Percentiles rank a stretch among this genome's conserved stretches.
phyloP scores from a whole-genome alignment of 306 rosid species.

The Cicer chorassanicum region DNA sequence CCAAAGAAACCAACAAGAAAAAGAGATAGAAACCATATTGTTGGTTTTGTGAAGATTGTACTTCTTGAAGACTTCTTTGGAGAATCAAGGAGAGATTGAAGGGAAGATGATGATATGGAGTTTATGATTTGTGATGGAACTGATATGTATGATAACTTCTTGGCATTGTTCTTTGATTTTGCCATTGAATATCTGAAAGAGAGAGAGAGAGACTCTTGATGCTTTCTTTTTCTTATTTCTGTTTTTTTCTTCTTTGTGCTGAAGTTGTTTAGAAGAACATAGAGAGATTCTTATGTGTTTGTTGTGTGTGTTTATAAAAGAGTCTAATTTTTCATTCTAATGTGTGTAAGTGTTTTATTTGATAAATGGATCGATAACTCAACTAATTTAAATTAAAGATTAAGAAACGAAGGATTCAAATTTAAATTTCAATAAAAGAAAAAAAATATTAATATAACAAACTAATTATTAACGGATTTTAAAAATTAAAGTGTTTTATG shows the following conservation, averaged over 20 bases:
- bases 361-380: no score
- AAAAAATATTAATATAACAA: no score
- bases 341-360: no score
- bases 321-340: no score
- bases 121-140: slow-evolving; percentile 95
- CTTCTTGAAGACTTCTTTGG: slow-evolving; percentile 77
- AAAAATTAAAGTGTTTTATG: neutral
- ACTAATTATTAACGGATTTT: no score
- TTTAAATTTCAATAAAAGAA: no score
- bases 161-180: slow-evolving; percentile 65
- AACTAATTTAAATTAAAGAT: no score
- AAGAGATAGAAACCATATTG: slow-evolving; percentile 64
- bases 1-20: slow-evolving; percentile 68
- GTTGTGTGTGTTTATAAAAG: neutral
- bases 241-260: neutral
- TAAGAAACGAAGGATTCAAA: no score
- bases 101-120: slow-evolving; percentile 81
- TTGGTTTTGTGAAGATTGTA: slow-evolving; percentile 48
- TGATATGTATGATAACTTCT: slow-evolving; percentile 77
- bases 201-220: neutral
- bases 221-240: neutral
- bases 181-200: slow-evolving; percentile 56
- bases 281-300: neutral
- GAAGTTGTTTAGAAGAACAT: slow-evolving; percentile 20
- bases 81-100: slow-evolving; percentile 78